Evolutionary conservation across 164 flowering plant genomes (phyloP), one percentile per base, ranked within the genome.

Genomic region (Pachysandra terminalis): DNA sequence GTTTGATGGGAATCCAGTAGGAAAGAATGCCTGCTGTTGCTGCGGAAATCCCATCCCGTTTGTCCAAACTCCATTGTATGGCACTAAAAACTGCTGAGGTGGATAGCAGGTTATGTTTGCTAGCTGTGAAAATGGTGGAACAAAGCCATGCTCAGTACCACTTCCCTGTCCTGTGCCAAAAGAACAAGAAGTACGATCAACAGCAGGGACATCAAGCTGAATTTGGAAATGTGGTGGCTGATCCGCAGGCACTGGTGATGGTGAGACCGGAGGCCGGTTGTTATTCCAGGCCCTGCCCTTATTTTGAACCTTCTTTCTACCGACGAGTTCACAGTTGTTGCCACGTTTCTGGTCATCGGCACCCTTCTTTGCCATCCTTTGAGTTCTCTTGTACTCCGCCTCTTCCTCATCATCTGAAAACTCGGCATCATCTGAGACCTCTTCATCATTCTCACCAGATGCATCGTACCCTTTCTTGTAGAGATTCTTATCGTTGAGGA

Each of bases 331-430:
- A 68, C 56, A 75, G 45, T 77, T 87, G 45, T 77, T 87, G 24
- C 73, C 84, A 32, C 23, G 61, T 37, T 73, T 81, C 68, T 66
- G 79, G 56, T 81, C 83, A 65, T 73, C 82, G 66, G 65, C 60
- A 5, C 85, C 87, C 56, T 91, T 84, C 78, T 91, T 93, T 37
- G 80, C 59, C 80, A 78, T 75, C 61, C 80, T 85, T 41, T 74
- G 74, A 82, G 68, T 79, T 77, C 80, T 87, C 80, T 59, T 91
- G 73, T 79, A 85, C 77, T 91, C 97, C 4, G 95, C 96, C 83
- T 93, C 99, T 75, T 93, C 87, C 82, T 91, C 98, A 73, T 96
- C 99, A 75, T 96, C 98, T 25, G 98, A 93, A 78, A 90, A 96
- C 74, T 96, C 98, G 22, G 35, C 70, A 32, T 86, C 91, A n/a